Base-by-base conservation (phyloP, 257 asterid genomes). In the Verbascum thapsus region DNA sequence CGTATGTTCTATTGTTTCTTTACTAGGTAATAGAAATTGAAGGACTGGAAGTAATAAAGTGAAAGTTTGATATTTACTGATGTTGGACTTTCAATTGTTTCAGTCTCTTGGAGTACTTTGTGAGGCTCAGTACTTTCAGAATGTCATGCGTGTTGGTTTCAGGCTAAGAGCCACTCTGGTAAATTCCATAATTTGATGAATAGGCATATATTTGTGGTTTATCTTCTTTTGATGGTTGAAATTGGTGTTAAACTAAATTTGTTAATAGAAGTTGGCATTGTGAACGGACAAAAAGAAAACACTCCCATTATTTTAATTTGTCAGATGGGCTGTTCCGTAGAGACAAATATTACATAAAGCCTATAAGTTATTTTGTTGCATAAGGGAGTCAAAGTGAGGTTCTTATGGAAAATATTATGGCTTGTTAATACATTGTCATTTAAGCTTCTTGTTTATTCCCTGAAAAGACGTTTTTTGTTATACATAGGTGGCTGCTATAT, bases 131-230 rank as follows among this genome's bases (percentile, higher is more conserved):
- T 88, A 88, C 75, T 86, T 80, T 79, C 96, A 88, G 84, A 88
- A 86, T 71, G 96, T 88, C 74, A 88, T 84, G 95, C 96, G 96
- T 70, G 94, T 88, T 63, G 96, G 96, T 62, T 84, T 82, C 82
- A 72, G 96, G 83, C 85, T 88, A 67, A 76, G 96, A 76, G 67
- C 95, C 57, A 88, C 96, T 60, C 79, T 88, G 96, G 96, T 88
- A 84, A 78, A 63, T 69, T 56, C 62, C 62, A 15, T 37, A 19
- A 70, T 58, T 42, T 42, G 30, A 30, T 52, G 18, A 23, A 50
- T 70, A 48, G 22, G 2, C 41, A 56, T 13, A 9, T 52, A 16
- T 48, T 13, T 47, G 40, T 49, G 39, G 40, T 53, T 34, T 54
- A 38, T 65, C 13, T 26, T 39, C 22, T n/a, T n/a, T 52, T 13